Evolutionary conservation across 2,329 filamentous ascomycete species (phyloP).

Genomic region (Diplocarpon mali): DNA sequence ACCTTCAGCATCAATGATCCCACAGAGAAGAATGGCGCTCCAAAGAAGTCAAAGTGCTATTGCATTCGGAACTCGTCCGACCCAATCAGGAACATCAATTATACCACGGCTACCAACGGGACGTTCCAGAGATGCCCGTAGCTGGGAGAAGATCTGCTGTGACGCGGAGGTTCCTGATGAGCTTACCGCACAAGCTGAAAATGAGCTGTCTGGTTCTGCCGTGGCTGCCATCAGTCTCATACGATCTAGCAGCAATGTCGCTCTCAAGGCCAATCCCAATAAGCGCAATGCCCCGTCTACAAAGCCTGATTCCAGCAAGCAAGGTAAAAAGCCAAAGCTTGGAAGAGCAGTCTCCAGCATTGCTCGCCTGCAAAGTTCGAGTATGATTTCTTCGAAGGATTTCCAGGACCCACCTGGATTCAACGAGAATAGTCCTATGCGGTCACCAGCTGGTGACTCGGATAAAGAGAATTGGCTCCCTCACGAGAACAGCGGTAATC

Average conservation of each 20-base stretch:
- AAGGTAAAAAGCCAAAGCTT: slow-evolving; percentile 50
- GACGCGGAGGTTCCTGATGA: slow-evolving; percentile 71
- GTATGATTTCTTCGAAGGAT: slow-evolving; percentile 19
- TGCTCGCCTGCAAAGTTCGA: slow-evolving; percentile 43
- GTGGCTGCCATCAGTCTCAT: slow-evolving; percentile 73
- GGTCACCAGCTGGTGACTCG: slow-evolving; percentile 56
- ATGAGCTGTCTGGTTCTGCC: slow-evolving; percentile 69
- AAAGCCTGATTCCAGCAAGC: slow-evolving; percentile 26
- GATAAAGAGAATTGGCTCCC: slow-evolving; percentile 90
- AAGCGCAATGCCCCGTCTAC: slow-evolving; percentile 50
- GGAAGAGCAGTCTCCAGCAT: slow-evolving; percentile 50
- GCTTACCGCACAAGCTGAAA: slow-evolving; percentile 68
- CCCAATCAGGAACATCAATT: slow-evolving; percentile 19
- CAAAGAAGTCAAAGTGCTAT: slow-evolving; percentile 64
- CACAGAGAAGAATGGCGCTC: slow-evolving; percentile 37
- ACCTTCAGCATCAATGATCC: slow-evolving; percentile 33
- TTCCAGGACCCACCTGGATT: slow-evolving; percentile 19
- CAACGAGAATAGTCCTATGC: slow-evolving; percentile 30
- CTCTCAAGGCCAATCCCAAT: slow-evolving; percentile 40
- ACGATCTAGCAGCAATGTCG: slow-evolving; percentile 53
- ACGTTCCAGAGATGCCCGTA: slow-evolving; percentile 75
- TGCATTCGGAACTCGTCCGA: slow-evolving; percentile 44
- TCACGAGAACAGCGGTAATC: slow-evolving; percentile 35
- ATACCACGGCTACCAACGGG: slow-evolving; percentile 51
- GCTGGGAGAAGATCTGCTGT: slow-evolving; percentile 77